phyloP scores from a whole-genome alignment of 805 yeast species.

The Wickerhamiella azymoides region DNA sequence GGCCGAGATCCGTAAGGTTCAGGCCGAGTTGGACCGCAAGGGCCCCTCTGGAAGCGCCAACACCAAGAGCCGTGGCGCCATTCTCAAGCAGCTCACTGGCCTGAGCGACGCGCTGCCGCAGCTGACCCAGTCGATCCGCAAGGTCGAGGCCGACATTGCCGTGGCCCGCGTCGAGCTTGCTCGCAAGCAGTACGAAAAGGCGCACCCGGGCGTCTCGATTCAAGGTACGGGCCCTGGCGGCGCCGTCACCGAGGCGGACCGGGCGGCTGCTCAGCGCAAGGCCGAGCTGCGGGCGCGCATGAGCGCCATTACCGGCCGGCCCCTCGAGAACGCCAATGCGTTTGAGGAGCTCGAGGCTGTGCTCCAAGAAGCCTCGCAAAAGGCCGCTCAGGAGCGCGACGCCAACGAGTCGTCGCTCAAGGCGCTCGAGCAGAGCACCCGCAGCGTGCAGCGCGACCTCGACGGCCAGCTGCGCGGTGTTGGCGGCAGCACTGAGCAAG shows the following conservation, averaged over 20 bases:
- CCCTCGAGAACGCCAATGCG: constrained; percentile 30
- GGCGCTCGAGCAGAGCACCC: constrained; percentile 62
- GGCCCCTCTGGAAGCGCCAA: constrained; percentile 15
- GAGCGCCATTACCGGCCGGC: constrained; percentile 84
- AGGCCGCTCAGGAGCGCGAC: constrained; percentile 39
- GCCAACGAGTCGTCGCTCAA: constrained; percentile 45
- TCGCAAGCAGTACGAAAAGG: constrained; percentile 39
- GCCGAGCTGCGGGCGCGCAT: constrained; percentile 71
- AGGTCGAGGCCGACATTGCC: constrained; percentile 56
- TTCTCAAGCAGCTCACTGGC: constrained; percentile 43
- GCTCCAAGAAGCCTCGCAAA: constrained; percentile 38
- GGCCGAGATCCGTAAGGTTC: constrained; percentile 37
- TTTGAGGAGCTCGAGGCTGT: constrained; percentile 42
- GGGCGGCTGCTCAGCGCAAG: constrained; percentile 64
- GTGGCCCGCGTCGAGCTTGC: constrained; percentile 50
- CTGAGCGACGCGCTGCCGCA: constrained; percentile 61
- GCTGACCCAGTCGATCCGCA: constrained; percentile 47
- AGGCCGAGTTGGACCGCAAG: constrained; percentile 24
- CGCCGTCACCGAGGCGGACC: constrained; percentile 67
- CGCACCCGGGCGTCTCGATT: constrained; percentile 57
- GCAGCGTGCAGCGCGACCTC: constrained; percentile 42
- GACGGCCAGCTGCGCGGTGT: constrained; percentile 31
- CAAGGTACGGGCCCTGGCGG: constrained; percentile 83
- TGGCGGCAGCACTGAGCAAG: constrained; percentile 20
- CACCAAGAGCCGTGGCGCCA: constrained; percentile 36